Evolutionary conservation across 2,329 filamentous ascomycete species (phyloP).

Genomic region (Aureobasidium namibiae): DNA sequence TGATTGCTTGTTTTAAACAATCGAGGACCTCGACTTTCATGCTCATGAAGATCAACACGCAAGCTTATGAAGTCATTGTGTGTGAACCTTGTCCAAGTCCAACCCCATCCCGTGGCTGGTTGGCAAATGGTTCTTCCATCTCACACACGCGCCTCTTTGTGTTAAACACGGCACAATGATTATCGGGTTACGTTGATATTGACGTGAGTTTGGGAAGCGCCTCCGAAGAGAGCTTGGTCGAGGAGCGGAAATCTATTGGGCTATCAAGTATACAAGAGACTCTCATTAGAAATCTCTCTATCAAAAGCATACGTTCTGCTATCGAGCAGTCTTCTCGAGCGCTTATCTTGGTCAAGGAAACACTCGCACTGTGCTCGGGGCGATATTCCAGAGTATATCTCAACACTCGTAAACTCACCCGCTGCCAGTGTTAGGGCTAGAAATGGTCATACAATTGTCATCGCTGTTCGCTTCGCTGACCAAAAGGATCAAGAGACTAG

Average conservation of each 20-base stretch:
- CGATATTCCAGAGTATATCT: background rate
- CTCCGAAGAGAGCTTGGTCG: background rate
- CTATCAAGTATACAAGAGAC: background rate
- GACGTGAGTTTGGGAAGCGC: background rate
- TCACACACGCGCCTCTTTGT: background rate
- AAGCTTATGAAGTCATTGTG: conserved; percentile 11
- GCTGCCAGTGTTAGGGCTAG: background rate
- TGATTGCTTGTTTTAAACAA: background rate
- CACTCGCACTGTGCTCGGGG: background rate
- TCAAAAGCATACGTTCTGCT: background rate
- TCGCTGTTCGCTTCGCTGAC: background rate
- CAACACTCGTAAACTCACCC: background rate
- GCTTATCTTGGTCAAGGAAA: background rate
- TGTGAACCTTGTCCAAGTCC: background rate
- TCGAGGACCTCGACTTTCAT: background rate
- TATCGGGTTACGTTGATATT: too few relatives aligned
- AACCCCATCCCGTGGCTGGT: background rate
- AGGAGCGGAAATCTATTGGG: background rate
- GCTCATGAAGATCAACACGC: conserved; percentile 3
- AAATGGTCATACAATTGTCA: background rate
- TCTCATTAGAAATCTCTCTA: background rate
- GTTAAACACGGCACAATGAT: background rate
- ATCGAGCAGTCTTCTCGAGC: background rate
- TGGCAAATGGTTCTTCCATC: too few relatives aligned
- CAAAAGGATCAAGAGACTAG: background rate